phyloP scores from a whole-genome alignment of 164 flowering plant genomes.

The Kalanchoe fedtschenkoi region DNA sequence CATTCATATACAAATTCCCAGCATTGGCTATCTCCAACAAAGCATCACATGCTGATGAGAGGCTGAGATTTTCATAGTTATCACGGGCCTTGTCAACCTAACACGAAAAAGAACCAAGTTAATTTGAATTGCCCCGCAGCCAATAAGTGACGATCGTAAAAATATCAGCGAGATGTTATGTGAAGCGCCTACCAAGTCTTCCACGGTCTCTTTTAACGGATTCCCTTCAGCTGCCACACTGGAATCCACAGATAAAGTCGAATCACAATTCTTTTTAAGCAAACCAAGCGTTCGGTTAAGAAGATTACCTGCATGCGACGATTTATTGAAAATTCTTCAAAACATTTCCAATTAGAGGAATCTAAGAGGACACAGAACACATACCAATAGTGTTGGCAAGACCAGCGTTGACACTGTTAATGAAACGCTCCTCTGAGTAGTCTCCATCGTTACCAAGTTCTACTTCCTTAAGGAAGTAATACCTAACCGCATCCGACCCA shows the following conservation, averaged over 20 bases:
- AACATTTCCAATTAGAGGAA: no score
- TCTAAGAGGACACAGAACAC: no score
- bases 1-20: conserved; percentile 82
- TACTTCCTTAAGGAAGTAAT: conserved; percentile 87
- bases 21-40: conserved; percentile 81
- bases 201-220: conserved; percentile 55
- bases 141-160: not conserved
- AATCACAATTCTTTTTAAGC: conserved; percentile 78
- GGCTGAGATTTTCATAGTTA: conserved; percentile 56
- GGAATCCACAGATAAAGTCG: conserved; percentile 74
- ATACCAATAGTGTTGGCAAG: conserved; percentile 94
- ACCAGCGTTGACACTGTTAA: conserved; percentile 82
- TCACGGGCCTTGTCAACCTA: conserved; percentile 64
- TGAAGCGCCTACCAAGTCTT: conserved; percentile 48
- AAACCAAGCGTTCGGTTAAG: conserved; percentile 97
- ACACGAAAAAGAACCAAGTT: not conserved
- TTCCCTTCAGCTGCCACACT: conserved; percentile 65
- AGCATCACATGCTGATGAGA: conserved; percentile 89
- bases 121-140: not conserved
- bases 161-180: not conserved
- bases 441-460: conserved; percentile 96
- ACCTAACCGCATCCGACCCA: conserved; percentile 95
- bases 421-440: conserved; percentile 89
- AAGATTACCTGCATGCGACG: conserved; percentile 65
- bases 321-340: not conserved